phyloP scores from a whole-genome alignment of 106 monocot species.

The Phalaenopsis aphrodite region DNA sequence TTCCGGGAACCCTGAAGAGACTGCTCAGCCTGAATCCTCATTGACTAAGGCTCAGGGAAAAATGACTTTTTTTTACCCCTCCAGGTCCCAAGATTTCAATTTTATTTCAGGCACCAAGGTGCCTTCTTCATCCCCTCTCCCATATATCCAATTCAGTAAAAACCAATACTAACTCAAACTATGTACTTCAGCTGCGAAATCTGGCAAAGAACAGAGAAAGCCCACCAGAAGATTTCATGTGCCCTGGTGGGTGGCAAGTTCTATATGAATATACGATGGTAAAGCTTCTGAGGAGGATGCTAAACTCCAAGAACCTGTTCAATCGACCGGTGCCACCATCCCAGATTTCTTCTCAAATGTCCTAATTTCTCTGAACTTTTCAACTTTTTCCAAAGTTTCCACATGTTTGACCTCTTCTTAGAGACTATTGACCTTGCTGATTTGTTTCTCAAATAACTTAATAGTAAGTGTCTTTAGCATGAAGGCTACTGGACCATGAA shows the following conservation, averaged over 20 bases:
- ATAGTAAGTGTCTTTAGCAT: too few relatives aligned
- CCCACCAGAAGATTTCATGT: constrained; percentile 96
- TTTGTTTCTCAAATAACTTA: too few relatives aligned
- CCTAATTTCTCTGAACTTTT: too few relatives aligned
- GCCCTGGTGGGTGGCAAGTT: constrained; percentile 96
- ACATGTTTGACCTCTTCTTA: too few relatives aligned
- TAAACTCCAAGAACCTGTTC: constrained; percentile 41
- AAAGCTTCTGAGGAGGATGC: constrained; percentile 26
- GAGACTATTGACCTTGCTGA: too few relatives aligned
- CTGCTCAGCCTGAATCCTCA: too few relatives aligned
- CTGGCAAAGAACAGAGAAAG: constrained; percentile 68
- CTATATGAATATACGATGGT: constrained; percentile 74
- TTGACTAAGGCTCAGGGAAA: constrained; percentile 34
- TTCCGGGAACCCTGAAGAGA: too few relatives aligned
- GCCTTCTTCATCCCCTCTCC: too few relatives aligned
- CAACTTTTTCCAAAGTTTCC: too few relatives aligned
- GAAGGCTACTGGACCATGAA: too few relatives aligned
- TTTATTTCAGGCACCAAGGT: too few relatives aligned
- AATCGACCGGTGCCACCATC: background rate
- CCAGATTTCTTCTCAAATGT: too few relatives aligned
- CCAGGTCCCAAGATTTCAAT: constrained; percentile 75
- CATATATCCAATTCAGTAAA: background rate
- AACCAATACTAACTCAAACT: background rate
- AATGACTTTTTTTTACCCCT: constrained; percentile 93
- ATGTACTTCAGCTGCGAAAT: constrained; percentile 56